phyloP scores from a whole-genome alignment of 2,329 filamentous ascomycete species.

The Fusarium subtropicale region DNA sequence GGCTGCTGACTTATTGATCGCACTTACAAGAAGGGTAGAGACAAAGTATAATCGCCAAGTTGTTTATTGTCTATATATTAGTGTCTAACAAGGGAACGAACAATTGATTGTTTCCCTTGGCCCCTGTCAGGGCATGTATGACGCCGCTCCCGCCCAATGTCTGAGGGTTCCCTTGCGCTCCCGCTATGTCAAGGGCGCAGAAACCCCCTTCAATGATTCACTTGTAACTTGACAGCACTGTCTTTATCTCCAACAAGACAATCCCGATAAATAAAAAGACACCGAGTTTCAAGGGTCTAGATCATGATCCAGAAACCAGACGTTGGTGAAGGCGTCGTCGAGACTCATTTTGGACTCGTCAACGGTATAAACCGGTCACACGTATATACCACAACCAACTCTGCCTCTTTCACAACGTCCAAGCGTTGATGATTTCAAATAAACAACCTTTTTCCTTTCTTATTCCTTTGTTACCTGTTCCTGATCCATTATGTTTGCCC shows the following conservation, averaged over 20 bases:
- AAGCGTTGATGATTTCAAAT: slow-evolving; percentile 31
- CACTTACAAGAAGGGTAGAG: neutral
- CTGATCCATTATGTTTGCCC: slow-evolving; percentile 1
- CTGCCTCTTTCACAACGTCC: slow-evolving; percentile 3
- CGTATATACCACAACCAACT: neutral
- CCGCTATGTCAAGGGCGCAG: slow-evolving; percentile 12
- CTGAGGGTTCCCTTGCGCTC: slow-evolving; percentile 24
- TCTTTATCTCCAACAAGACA: neutral
- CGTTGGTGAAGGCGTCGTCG: slow-evolving; percentile 25
- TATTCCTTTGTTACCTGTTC: neutral
- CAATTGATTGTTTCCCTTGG: neutral
- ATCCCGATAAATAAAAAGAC: neutral
- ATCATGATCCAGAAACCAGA: slow-evolving; percentile 12
- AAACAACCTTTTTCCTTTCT: neutral
- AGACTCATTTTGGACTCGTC: slow-evolving; percentile 19
- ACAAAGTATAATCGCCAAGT: neutral
- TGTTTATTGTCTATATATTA: slow-evolving; percentile 12
- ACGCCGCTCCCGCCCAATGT: slow-evolving; percentile 28
- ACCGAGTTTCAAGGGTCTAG: slow-evolving; percentile 2
- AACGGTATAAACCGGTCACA: slow-evolving; percentile 14
- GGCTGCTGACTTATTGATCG: neutral
- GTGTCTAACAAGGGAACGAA: neutral
- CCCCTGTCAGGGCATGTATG: neutral
- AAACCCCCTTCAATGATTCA: slow-evolving; percentile 15
- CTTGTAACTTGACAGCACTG: neutral